Evolutionary conservation across 2,329 filamentous ascomycete species (phyloP).

Genomic region (Monascus ruber): DNA sequence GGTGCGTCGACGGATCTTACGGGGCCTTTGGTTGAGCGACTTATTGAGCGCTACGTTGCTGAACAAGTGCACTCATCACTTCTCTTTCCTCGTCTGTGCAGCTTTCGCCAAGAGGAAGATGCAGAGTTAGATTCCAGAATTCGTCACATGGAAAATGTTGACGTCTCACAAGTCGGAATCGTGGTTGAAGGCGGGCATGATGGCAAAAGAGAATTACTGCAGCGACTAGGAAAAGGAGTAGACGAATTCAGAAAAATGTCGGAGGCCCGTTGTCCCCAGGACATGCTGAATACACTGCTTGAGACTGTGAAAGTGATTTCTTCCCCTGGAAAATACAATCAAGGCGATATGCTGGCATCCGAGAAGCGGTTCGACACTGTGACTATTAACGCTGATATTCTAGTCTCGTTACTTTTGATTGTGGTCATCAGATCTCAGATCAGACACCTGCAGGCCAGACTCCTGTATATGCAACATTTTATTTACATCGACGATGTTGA

Average conservation of each 20-base stretch:
- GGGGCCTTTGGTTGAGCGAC: constrained; percentile 76
- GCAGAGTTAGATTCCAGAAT: constrained; percentile 81
- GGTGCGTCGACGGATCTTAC: constrained; percentile 90
- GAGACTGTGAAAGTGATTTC: constrained; percentile 77
- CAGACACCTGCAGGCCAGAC: constrained; percentile 71
- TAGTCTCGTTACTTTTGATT: constrained; percentile 81
- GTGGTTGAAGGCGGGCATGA: constrained; percentile 64
- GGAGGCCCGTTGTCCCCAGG: constrained; percentile 65
- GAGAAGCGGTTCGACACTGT: constrained; percentile 46
- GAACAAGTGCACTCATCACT: constrained; percentile 81
- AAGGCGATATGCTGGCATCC: constrained; percentile 28
- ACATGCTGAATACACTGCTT: constrained; percentile 74
- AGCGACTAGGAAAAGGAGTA: constrained; percentile 65
- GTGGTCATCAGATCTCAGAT: constrained; percentile 88
- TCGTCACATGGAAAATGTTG: constrained; percentile 82
- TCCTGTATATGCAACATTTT: constrained; percentile 94
- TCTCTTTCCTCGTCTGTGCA: constrained; percentile 71
- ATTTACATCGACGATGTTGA: constrained; percentile 98
- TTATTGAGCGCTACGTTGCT: constrained; percentile 89
- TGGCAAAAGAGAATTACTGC: constrained; percentile 70
- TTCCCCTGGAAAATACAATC: constrained; percentile 41
- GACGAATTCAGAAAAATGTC: constrained; percentile 82
- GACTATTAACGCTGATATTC: constrained; percentile 73
- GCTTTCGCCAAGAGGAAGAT: constrained; percentile 70
- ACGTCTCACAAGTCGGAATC: constrained; percentile 90